phyloP scores from a whole-genome alignment of 352 stramenopile genomes.

The Phytophthora kernoviae region DNA sequence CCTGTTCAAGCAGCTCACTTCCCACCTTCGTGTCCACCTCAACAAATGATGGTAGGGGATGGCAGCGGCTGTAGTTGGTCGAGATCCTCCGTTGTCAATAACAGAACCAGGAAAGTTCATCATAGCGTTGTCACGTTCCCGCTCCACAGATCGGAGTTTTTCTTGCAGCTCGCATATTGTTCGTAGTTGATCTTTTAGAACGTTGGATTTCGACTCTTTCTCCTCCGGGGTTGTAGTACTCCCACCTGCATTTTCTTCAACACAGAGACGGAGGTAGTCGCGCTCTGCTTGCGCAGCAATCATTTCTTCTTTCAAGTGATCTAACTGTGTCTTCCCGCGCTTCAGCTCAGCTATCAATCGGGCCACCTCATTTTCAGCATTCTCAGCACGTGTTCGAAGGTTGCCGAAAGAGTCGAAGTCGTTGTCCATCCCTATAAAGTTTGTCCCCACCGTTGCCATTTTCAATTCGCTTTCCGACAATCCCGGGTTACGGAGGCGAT shows the following conservation, averaged over 20 bases:
- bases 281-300: conserved; percentile 85
- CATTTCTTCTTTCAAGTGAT: conserved; percentile 86
- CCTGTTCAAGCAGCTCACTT: conserved; percentile 65
- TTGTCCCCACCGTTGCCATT: conserved; percentile 57
- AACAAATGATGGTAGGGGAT: conserved; percentile 47
- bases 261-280: conserved; percentile 74
- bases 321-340: conserved; percentile 75
- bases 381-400: conserved; percentile 74
- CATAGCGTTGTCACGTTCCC: conserved; percentile 65
- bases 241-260: conserved; percentile 50
- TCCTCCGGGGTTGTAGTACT: conserved; percentile 38
- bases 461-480: conserved; percentile 83
- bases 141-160: conserved; percentile 67
- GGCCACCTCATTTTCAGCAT: conserved; percentile 78
- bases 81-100: conserved; percentile 11
- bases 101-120: conserved; percentile 36
- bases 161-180: conserved; percentile 85
- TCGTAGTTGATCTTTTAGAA: conserved; percentile 80
- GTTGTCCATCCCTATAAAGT: conserved; percentile 66
- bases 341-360: conserved; percentile 79
- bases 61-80: conserved; percentile 20
- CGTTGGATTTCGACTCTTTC: conserved; percentile 60
- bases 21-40: conserved; percentile 63
- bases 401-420: conserved; percentile 83
- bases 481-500: conserved; percentile 79